These are phyloP conservation scores for Dendrocalamus sinicus DNA, from an alignment of 176 grass and related monocot genomes.

Conservation along the genomic window DNA sequence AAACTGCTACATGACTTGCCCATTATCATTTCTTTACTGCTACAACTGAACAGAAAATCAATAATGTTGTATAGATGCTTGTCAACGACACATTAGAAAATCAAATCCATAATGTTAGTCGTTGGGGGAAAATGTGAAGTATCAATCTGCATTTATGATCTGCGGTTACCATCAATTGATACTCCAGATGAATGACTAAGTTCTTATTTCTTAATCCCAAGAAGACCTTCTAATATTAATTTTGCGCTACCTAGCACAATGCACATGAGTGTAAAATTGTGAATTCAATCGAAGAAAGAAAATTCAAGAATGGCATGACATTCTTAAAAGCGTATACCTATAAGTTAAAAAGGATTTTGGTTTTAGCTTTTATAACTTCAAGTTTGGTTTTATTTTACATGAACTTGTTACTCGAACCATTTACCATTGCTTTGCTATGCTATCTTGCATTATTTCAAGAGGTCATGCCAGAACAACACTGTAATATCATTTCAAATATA, in stretches of 20 bases:
- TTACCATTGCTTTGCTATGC: neutral
- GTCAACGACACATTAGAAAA: constrained; percentile 17
- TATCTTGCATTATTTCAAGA: constrained; percentile 15
- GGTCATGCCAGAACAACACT: neutral
- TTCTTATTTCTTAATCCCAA: neutral
- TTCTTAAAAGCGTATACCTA: neutral
- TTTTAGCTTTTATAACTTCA: neutral
- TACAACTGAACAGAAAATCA: constrained; percentile 6
- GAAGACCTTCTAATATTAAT: neutral
- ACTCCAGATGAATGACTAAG: neutral
- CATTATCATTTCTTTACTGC: constrained; percentile 20
- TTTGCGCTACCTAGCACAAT: neutral
- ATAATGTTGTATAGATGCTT: neutral
- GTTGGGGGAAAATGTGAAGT: neutral
- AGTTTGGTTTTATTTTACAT: constrained; percentile 8
- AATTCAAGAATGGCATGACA: neutral
- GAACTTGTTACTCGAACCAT: neutral
- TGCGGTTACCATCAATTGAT: neutral
- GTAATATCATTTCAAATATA: neutral
- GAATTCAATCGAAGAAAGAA: neutral
- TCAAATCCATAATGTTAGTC: neutral
- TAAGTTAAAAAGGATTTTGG: neutral
- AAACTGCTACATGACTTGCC: constrained; percentile 33
- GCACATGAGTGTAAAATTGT: neutral
- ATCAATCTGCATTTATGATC: constrained; percentile 22